A percentile compares a stretch with the other conserved stretches of the same genome.
phyloP scores from a whole-genome alignment of 169 alveolate species.

The Cryptosporidium xiaoi region DNA sequence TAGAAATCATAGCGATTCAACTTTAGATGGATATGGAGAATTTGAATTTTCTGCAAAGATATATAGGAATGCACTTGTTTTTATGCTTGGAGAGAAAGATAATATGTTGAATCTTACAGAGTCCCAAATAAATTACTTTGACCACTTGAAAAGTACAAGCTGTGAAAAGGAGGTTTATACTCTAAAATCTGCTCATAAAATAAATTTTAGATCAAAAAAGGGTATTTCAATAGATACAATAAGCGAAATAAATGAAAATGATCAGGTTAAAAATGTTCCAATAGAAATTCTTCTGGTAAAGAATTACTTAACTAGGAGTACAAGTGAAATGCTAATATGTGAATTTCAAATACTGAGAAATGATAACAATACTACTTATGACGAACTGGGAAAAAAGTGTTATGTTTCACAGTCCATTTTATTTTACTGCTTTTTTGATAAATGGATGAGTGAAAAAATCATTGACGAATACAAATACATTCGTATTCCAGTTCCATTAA shows the following conservation, averaged over 20 bases:
- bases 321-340: slow-evolving; percentile 37
- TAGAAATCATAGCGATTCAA: background rate
- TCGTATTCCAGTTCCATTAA: slow-evolving; percentile 52
- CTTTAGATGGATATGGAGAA: background rate
- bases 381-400: slow-evolving; percentile 24
- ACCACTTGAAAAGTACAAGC: slow-evolving; percentile 70
- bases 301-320: slow-evolving; percentile 29
- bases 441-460: slow-evolving; percentile 59
- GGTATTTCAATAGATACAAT: slow-evolving; percentile 35
- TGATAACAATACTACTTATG: slow-evolving; percentile 17
- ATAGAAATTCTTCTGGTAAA: slow-evolving; percentile 52
- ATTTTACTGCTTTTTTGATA: slow-evolving; percentile 53
- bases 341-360: slow-evolving; percentile 46
- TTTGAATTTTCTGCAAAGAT: slow-evolving; percentile 38
- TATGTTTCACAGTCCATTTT: slow-evolving; percentile 52
- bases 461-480: slow-evolving; percentile 50
- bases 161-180: slow-evolving; percentile 39
- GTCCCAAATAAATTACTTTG: slow-evolving; percentile 58
- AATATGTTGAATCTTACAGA: slow-evolving; percentile 19
- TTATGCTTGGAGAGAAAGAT: slow-evolving; percentile 52
- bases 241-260: slow-evolving; percentile 12
- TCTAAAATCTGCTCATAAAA: slow-evolving; percentile 19
- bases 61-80: slow-evolving; percentile 62
- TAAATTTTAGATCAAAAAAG: slow-evolving; percentile 42
- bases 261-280: slow-evolving; percentile 3